Base-by-base conservation (phyloP, 2,329 filamentous ascomycete species). In the Verticillium zaregamsianum region DNA sequence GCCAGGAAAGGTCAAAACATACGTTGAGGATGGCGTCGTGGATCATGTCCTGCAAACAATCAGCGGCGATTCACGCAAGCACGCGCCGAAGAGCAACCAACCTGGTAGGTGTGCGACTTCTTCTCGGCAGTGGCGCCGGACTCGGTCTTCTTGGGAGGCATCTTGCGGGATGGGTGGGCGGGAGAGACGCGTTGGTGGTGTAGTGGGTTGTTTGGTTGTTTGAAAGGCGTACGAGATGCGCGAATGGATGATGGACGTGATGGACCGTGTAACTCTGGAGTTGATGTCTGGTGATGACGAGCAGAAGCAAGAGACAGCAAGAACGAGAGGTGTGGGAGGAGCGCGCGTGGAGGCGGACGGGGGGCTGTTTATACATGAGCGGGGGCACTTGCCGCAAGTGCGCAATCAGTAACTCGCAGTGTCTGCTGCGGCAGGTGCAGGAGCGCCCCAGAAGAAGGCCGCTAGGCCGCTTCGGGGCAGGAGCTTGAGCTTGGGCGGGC, bases 1-100 rank as follows among this genome's bases (percentile, higher is more conserved):
- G 64, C 61, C 66, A 71, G 68, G 70, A 69, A 69, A 68, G 59
- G 66, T 68, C 64, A 63, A 66, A 69, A 82, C 79, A 74, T 86
- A 87, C 84, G 76, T 81, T 79, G 72, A 85, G 74, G 71, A 87
- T 87, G 60, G 83, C 84, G 72, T 87, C 84, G 59, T 80, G 84
- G 72, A 87, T 87, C 84, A 87, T 87, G 71, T 86, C 84, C 84
- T 87, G 64, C 39, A 65, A 39, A 2, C 3, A 35, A 71, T 82
- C 74, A 81, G 78, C 66, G 68, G 57, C 58, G 61, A 62, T 62
- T 62, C 55, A 57, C 57, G 63, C 35, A 69, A 54, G 57, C 37
- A 58, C 64, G 66, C 64, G 20, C 58, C 55, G 63, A 2, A 23
- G 62, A 39, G 64, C 32, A 68, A 76, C 82, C 69, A 73, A 86